Conservation (phyloP, 2,329 filamentous ascomycete species). For the Pseudogymnoascus sp. region DNA sequence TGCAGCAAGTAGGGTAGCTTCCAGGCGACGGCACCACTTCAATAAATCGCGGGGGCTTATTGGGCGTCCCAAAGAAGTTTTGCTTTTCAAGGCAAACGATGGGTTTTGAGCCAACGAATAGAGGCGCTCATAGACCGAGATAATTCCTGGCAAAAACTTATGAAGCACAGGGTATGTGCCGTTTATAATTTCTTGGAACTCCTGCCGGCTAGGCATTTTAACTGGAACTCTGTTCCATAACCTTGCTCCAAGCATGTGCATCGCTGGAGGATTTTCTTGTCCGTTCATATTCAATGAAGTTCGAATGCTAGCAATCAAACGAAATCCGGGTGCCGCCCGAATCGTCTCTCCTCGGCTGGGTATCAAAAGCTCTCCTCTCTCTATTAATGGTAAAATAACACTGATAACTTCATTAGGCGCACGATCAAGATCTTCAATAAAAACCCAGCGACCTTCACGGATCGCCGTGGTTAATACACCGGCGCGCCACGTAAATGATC, state of each 20-base stretch:
- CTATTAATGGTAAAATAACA: constrained; percentile 84
- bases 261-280: constrained; percentile 58
- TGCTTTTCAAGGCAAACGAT: constrained; percentile 41
- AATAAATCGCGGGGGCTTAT: constrained; percentile 73
- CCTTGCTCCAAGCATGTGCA: constrained; percentile 70
- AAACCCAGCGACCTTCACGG: constrained; percentile 87
- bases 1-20: constrained; percentile 54
- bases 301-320: constrained; percentile 85
- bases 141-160: constrained; percentile 53
- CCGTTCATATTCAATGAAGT: constrained; percentile 65
- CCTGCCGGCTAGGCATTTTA: constrained; percentile 56
- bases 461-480: constrained; percentile 93
- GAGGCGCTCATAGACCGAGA: constrained; percentile 53
- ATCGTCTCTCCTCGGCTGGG: constrained; percentile 84
- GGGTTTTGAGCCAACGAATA: constrained; percentile 39
- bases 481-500: constrained; percentile 85
- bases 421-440: constrained; percentile 94
- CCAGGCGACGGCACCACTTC: constrained; percentile 81
- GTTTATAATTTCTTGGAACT: constrained; percentile 69
- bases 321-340: constrained; percentile 75
- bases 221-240: constrained; percentile 80
- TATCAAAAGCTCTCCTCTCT: constrained; percentile 83
- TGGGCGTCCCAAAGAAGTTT: constrained; percentile 44
- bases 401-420: constrained; percentile 94
- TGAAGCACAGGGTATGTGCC: constrained; percentile 64